These are phyloP conservation scores for Chenopodium album DNA, from an alignment of 148 eudicot genomes.

Conservation along the genomic window DNA sequence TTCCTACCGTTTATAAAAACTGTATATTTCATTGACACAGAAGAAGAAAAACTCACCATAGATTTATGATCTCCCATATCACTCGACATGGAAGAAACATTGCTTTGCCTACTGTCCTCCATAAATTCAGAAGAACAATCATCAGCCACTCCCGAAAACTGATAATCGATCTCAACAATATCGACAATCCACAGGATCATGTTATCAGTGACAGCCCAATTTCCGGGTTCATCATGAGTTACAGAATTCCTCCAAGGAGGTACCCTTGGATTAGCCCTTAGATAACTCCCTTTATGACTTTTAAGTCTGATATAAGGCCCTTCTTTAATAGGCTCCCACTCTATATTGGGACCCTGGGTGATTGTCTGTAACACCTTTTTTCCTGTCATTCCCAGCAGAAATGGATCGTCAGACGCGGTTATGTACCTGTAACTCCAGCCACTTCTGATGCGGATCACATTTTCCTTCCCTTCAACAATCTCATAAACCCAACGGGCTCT, in stretches of 20 bases:
- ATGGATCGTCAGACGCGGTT: constrained; percentile 23
- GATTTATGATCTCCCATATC: background rate
- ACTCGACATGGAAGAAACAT: background rate
- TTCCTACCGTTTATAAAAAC: background rate
- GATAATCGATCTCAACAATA: constrained; percentile 13
- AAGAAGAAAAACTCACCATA: constrained; percentile 1
- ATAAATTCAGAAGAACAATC: background rate
- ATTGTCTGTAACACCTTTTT: constrained; percentile 25
- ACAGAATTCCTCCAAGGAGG: constrained; percentile 44
- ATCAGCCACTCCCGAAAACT: background rate
- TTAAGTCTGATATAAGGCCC: constrained; percentile 14
- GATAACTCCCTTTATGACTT: constrained; percentile 20
- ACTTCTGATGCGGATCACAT: constrained; percentile 28
- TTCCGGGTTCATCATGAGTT: constrained; percentile 32
- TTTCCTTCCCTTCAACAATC: constrained; percentile 19
- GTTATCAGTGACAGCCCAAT: constrained; percentile 14
- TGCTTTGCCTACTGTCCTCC: background rate
- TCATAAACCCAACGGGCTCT: constrained; percentile 30
- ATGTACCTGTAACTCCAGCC: constrained; percentile 30
- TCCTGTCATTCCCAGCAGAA: constrained; percentile 33
- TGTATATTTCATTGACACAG: background rate
- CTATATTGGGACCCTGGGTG: constrained; percentile 14
- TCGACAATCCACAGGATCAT: constrained; percentile 24
- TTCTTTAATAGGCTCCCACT: constrained; percentile 38
- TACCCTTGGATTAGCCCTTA: constrained; percentile 25